Percentiles rank a stretch among this genome's conserved stretches.
Evolutionary conservation across 768 basidiomycete genomes (phyloP).

Genomic region (Mycena vitilis): DNA sequence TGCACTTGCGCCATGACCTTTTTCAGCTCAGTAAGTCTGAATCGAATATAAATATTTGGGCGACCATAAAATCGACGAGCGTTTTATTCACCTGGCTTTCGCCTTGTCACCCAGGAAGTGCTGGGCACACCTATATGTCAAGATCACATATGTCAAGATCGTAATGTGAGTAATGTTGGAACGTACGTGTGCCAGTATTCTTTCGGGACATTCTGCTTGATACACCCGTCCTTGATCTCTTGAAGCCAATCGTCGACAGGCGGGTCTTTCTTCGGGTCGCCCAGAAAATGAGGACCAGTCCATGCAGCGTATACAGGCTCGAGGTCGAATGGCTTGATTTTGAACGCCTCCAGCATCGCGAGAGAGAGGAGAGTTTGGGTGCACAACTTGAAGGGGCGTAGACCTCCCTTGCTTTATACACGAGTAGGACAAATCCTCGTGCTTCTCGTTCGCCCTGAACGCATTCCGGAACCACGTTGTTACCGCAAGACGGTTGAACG

Average conservation of each 20-base stretch:
- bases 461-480: slow-evolving; percentile 30
- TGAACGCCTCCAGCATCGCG: slow-evolving; percentile 79
- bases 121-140: slow-evolving; percentile 77
- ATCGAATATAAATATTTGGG: slow-evolving; percentile 1
- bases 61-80: background rate
- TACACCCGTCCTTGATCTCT: slow-evolving; percentile 77
- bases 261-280: slow-evolving; percentile 75
- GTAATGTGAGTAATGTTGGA: background rate
- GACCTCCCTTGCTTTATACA: slow-evolving; percentile 10
- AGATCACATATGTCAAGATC: too few species aligned
- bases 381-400: background rate
- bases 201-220: slow-evolving; percentile 76
- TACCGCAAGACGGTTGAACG: slow-evolving; percentile 4
- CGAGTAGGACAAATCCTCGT: slow-evolving; percentile 11
- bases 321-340: slow-evolving; percentile 81
- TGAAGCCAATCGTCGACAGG: slow-evolving; percentile 81
- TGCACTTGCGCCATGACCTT: slow-evolving; percentile 79
- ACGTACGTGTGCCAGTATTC: slow-evolving; percentile 77
- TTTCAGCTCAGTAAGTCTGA: slow-evolving; percentile 74
- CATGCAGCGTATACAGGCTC: slow-evolving; percentile 74
- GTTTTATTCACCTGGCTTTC: slow-evolving; percentile 57
- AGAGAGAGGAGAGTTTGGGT: background rate
- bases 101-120: slow-evolving; percentile 80
- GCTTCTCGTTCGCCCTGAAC: background rate
- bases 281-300: slow-evolving; percentile 74